Evolutionary conservation across 2,329 filamentous ascomycete species (phyloP), one percentile per base, ranked within the genome.

Genomic region (Diaporthe humulicola): DNA sequence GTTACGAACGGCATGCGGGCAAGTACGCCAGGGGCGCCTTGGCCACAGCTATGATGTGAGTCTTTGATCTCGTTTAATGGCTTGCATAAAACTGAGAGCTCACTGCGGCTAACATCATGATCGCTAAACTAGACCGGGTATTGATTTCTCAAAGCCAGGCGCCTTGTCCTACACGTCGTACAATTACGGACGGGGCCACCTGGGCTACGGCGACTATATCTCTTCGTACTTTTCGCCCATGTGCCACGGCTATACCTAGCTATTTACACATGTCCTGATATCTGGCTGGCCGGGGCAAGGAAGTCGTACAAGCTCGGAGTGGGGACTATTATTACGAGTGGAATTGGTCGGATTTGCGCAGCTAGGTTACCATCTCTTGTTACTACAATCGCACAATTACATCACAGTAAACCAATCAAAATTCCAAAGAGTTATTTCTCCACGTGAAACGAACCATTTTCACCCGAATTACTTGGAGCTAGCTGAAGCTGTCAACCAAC

Each of bases 211-310:
- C 15, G 74, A 69, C 64, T 75, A 75, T 36, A 75, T 73, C 14
- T 75, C 74, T 28, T 73, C 71, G 7, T 75, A 75, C 45, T 75
- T 75, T 30, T 75, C 74, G 17, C 74, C 74, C 1, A 67, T 67
- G 64, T 67, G 64, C 10, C 64, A 67, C 4, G 64, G 64, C 9
- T 67, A 67, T 22, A 17, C 12, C 1, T 38, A 67, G 30, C 7
- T 12, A 67, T 8, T 38, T 19, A 17, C 10, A 15, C 0, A 36
- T 14, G 7, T 19, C 30, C 15, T 28, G 4, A 1, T 40, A 40
- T 28, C 1, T 28, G 12, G 15, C 14, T 38, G 33, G 2, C 33
- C 0, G 4, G 9, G 60, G 15, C n/a, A 30, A 6, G n/a, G 36
- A 8, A 4, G 25, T 30, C 17, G 45, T 7, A 3, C 8, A 17